These are phyloP conservation scores for Zangia roseola DNA, from an alignment of 768 basidiomycete genomes.

Conservation along the genomic window DNA sequence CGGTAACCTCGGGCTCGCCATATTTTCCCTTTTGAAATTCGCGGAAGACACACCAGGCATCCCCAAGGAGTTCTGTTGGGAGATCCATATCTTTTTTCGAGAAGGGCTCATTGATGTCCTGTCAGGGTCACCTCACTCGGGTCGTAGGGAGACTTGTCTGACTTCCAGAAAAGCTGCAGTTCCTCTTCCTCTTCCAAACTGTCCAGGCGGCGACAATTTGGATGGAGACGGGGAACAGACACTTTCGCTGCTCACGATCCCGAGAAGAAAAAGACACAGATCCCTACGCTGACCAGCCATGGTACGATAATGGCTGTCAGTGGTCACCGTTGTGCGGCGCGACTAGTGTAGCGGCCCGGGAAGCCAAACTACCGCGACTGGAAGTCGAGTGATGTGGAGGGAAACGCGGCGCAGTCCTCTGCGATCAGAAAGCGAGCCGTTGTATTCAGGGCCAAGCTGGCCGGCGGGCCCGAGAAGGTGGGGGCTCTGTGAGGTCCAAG, in stretches of 20 bases:
- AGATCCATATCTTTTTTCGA: slow-evolving; percentile 5
- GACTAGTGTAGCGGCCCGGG: slow-evolving; percentile 2
- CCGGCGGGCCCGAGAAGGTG: slow-evolving; percentile 24
- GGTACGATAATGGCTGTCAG: slow-evolving; percentile 9
- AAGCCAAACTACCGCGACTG: slow-evolving; percentile 18
- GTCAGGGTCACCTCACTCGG: no score
- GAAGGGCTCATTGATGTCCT: slow-evolving; percentile 13
- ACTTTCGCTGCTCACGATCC: no score
- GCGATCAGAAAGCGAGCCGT: slow-evolving; percentile 61
- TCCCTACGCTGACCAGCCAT: slow-evolving; percentile 21
- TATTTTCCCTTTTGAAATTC: slow-evolving; percentile 12
- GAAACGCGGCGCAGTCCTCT: not conserved
- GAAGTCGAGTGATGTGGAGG: slow-evolving; percentile 1
- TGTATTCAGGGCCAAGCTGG: slow-evolving; percentile 56
- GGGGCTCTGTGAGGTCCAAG: slow-evolving; percentile 31
- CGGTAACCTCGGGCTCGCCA: no score
- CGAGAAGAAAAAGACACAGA: slow-evolving; percentile 21
- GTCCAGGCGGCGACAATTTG: no score
- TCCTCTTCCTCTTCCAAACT: no score
- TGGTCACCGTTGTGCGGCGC: not conserved
- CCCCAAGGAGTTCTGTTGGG: slow-evolving; percentile 15
- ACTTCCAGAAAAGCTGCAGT: no score
- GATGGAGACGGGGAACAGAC: slow-evolving; percentile 29
- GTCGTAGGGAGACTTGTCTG: no score
- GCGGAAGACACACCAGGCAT: slow-evolving; percentile 25